Base-by-base conservation (phyloP, 2,329 filamentous ascomycete genomes). In the Drechmeria coniospora region DNA sequence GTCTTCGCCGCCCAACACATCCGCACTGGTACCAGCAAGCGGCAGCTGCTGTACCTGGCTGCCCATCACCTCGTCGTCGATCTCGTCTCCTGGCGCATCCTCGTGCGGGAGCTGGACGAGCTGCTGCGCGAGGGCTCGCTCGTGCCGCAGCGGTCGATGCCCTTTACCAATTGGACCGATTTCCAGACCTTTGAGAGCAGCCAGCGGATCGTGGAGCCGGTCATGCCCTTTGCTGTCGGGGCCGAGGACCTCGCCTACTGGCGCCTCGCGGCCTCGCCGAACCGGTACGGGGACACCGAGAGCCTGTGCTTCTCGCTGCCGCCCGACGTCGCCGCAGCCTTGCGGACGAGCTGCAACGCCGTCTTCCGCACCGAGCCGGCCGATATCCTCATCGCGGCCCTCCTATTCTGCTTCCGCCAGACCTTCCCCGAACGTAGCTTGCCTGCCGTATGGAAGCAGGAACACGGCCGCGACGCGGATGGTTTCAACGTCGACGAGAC, bases 361-460 rank as follows among this genome's bases (percentile, higher is more conserved):
- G 57, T 59, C 2, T 55, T 71, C 33, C 54, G 57, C 26, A 68
- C 64, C 0, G 63, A 72, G 23, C 47, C 58, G 0, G 56, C 61
- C 6, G 66, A 72, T 35, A 54, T 72, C 3, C 62, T 69, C 36
- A 44, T 72, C 5, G 57, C 68, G 2, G 58, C 64, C 0, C 48
- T 73, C 5, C 42, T 69, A 4, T 56, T 70, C 6, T 68, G 68
- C 0, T 74, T 74, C 41, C 51, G 56, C 2, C 61, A 63, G 31
- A 59, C 59, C 0, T 74, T 75, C 32, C 51, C 57, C 10, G 64
- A 72, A 28, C 56, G 68, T 12, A 34, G 39, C 1, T 44, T 54
- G 0, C 69, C 68, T 0, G 59, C 61, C 1, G 39, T 74, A 1
- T 74, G 64, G 64, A 65, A 61, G 29, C 61, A 65, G 34, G 63